Conservation (phyloP, 1,284 basidiomycete species). For the Moniliophthora roreri region DNA sequence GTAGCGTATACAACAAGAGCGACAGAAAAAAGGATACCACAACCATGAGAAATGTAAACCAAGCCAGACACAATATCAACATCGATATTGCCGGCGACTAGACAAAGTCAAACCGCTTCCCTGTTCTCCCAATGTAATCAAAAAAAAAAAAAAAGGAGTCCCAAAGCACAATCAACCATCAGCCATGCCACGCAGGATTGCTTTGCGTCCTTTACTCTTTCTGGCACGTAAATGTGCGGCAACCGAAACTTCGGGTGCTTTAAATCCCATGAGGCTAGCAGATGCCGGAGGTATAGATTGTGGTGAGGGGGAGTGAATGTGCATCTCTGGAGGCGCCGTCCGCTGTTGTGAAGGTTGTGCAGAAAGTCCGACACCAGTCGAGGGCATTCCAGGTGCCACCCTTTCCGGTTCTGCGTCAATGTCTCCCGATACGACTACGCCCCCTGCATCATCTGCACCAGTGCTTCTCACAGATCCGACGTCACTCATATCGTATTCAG, state of each 20-base stretch:
- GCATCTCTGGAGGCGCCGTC: too few relatives aligned
- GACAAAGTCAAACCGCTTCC: too few relatives aligned
- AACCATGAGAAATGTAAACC: too few relatives aligned
- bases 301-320: too few relatives aligned
- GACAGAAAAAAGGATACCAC: too few relatives aligned
- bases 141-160: background rate
- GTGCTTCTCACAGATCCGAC: too few relatives aligned
- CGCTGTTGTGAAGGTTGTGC: too few relatives aligned
- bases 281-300: background rate
- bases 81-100: too few relatives aligned
- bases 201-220: conserved; percentile 15
- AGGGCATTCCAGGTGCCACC: background rate
- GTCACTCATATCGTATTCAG: background rate
- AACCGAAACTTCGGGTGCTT: conserved; percentile 8
- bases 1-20: too few relatives aligned
- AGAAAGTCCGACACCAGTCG: background rate
- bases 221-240: conserved; percentile 10
- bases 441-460: too few relatives aligned
- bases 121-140: too few relatives aligned
- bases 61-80: too few relatives aligned
- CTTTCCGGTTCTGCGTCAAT: background rate
- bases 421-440: background rate
- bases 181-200: conserved; percentile 10
- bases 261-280: conserved; percentile 3
- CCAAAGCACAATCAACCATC: conserved; percentile 6